These are phyloP conservation scores for Apiotrichum veenhuisii DNA, from an alignment of 1,284 basidiomycete genomes.

Conservation along the genomic window DNA sequence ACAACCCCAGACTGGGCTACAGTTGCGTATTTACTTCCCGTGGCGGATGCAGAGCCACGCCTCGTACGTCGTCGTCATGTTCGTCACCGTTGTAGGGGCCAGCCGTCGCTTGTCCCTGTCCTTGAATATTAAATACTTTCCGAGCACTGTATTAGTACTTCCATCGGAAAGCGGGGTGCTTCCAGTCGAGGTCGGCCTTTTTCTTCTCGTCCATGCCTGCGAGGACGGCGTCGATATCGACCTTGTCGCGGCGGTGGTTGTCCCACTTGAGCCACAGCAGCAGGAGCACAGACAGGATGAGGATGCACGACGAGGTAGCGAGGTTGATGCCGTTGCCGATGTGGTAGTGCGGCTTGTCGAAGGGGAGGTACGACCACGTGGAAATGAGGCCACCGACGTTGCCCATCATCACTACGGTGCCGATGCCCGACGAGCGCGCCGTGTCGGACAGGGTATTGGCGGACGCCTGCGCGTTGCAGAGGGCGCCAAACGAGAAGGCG, in stretches of 20 bases:
- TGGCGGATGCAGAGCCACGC: too few species aligned
- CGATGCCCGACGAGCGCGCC: slow-evolving; percentile 12
- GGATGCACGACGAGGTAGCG: slow-evolving; percentile 9
- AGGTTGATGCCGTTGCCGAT: slow-evolving; percentile 24
- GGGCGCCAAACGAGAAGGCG: slow-evolving; percentile 14
- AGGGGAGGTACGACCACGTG: slow-evolving; percentile 14
- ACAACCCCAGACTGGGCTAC: too few species aligned
- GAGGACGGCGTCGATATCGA: slow-evolving; percentile 5
- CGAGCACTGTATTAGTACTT: not conserved
- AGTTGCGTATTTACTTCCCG: too few species aligned
- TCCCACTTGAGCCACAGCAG: slow-evolving; percentile 4
- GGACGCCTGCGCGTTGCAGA: slow-evolving; percentile 13
- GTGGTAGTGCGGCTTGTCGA: slow-evolving; percentile 11
- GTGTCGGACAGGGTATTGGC: slow-evolving; percentile 16
- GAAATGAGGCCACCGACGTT: slow-evolving; percentile 19
- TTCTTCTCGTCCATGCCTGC: slow-evolving; percentile 6
- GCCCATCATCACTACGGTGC: slow-evolving; percentile 12
- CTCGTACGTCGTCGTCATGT: too few species aligned
- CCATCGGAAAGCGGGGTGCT: slow-evolving; percentile 17
- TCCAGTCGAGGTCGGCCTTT: slow-evolving; percentile 16
- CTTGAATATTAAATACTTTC: too few species aligned
- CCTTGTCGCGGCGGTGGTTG: slow-evolving; percentile 13
- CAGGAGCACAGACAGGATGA: slow-evolving; percentile 5
- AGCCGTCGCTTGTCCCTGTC: too few species aligned
- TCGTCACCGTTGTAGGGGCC: too few species aligned